Conservation (phyloP, 164 flowering plant genomes). For the Vitis riparia region DNA sequence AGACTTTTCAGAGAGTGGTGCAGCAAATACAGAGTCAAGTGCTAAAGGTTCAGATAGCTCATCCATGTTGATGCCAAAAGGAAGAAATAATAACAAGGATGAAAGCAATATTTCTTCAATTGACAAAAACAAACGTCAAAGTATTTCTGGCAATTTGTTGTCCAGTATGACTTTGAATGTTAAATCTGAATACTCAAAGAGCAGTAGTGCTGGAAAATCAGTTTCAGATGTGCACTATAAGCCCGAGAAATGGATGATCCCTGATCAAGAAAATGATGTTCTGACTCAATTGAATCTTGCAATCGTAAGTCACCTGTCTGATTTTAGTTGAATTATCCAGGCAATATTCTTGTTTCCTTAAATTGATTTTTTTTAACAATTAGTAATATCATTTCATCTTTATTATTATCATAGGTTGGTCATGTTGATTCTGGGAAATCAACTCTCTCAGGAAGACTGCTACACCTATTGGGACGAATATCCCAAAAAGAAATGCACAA, state of each 20-base stretch:
- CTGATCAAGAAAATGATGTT: slow-evolving; percentile 43
- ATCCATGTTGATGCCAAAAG: slow-evolving; percentile 26
- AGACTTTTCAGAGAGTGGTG: slow-evolving; percentile 20
- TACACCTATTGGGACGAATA: slow-evolving; percentile 76
- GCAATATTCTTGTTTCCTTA: background rate
- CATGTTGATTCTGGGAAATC: slow-evolving; percentile 99
- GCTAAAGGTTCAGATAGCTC: slow-evolving; percentile 21
- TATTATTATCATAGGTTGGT: slow-evolving; percentile 63
- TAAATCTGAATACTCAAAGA: slow-evolving; percentile 34
- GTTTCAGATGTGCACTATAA: slow-evolving; percentile 39
- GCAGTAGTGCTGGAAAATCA: slow-evolving; percentile 20
- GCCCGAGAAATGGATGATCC: slow-evolving; percentile 84
- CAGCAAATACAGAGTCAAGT: slow-evolving; percentile 18
- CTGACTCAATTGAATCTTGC: slow-evolving; percentile 85
- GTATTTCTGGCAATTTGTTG: slow-evolving; percentile 30
- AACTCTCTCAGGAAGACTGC: slow-evolving; percentile 90
- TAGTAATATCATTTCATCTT: background rate
- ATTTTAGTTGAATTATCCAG: slow-evolving; percentile 4
- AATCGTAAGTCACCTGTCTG: slow-evolving; percentile 52
- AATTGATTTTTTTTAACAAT: background rate
- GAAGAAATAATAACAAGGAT: slow-evolving; percentile 20
- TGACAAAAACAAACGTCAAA: slow-evolving; percentile 21
- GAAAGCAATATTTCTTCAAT: slow-evolving; percentile 28
- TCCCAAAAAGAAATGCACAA: slow-evolving; percentile 92
- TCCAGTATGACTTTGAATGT: slow-evolving; percentile 32